phyloP scores from a whole-genome alignment of 2,329 filamentous ascomycete species.

The Aspergillus clavatus region DNA sequence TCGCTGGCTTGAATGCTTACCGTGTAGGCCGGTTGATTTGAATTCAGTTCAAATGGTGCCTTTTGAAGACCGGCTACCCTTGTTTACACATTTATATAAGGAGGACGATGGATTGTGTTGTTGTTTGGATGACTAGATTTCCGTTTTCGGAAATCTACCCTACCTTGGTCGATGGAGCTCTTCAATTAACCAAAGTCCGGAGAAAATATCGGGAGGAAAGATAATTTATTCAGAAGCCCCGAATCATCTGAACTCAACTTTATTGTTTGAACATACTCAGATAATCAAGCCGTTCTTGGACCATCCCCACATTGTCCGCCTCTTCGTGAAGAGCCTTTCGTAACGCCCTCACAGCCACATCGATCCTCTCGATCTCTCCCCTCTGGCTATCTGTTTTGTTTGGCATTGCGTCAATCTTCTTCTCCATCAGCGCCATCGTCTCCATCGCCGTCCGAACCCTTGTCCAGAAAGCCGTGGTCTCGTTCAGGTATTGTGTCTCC shows the following conservation, averaged over 20 bases:
- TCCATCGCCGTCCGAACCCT: slow-evolving; percentile 7
- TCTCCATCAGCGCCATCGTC: neutral
- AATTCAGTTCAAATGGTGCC: no score
- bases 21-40: no score
- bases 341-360: slow-evolving; percentile 10
- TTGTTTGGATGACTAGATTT: no score
- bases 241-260: neutral
- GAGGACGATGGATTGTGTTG: no score
- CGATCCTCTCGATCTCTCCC: neutral
- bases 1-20: no score
- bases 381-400: neutral
- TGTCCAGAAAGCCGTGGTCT: slow-evolving; percentile 20
- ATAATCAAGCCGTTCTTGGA: slow-evolving; percentile 13
- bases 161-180: no score
- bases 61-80: no score
- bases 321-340: slow-evolving; percentile 9
- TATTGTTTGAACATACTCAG: slow-evolving; percentile 5
- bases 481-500: slow-evolving; percentile 18
- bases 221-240: neutral
- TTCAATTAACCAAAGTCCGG: no score
- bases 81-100: no score
- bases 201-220: no score
- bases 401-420: neutral
- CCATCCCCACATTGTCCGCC: slow-evolving; percentile 9
- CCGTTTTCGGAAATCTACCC: no score